Percentiles rank a stretch among this genome's conserved stretches.
phyloP scores from a whole-genome alignment of 352 stramenopile species.

The Phytopythium mirpurense region DNA sequence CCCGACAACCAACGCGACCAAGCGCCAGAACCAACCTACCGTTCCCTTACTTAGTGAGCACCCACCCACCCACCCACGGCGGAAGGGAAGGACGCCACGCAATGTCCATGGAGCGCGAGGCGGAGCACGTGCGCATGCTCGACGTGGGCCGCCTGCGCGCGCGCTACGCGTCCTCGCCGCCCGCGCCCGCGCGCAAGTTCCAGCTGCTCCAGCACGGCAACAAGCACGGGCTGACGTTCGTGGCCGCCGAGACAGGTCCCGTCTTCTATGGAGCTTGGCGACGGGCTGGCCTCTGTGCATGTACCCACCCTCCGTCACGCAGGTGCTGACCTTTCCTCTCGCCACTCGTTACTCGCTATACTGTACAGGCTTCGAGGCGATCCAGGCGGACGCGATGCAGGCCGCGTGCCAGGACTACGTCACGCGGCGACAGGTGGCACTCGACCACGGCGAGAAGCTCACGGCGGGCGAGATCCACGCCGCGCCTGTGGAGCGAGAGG shows the following conservation, averaged over 20 bases:
- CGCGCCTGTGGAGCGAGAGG: slow-evolving; percentile 25
- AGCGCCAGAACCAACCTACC: too few relatives aligned
- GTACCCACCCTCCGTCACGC: too few relatives aligned
- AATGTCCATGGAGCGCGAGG: slow-evolving; percentile 32
- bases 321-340: too few relatives aligned
- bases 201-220: slow-evolving; percentile 61
- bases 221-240: slow-evolving; percentile 47
- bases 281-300: too few relatives aligned
- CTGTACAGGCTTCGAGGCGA: slow-evolving; percentile 49
- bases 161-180: slow-evolving; percentile 31
- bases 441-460: slow-evolving; percentile 54
- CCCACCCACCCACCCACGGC: neutral
- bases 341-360: neutral
- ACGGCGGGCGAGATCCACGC: slow-evolving; percentile 36
- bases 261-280: too few relatives aligned
- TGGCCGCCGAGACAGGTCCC: slow-evolving; percentile 29
- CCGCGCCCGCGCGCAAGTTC: slow-evolving; percentile 33
- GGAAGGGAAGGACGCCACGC: too few relatives aligned
- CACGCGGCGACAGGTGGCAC: slow-evolving; percentile 33
- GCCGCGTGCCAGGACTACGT: slow-evolving; percentile 34
- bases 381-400: slow-evolving; percentile 26
- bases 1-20: too few relatives aligned
- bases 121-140: slow-evolving; percentile 75
- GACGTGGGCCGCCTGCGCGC: slow-evolving; percentile 51
- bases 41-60: too few relatives aligned